These are phyloP conservation scores for Aspergillus costaricaensis DNA, from an alignment of 2,329 filamentous ascomycete species.

Conservation along the genomic window DNA sequence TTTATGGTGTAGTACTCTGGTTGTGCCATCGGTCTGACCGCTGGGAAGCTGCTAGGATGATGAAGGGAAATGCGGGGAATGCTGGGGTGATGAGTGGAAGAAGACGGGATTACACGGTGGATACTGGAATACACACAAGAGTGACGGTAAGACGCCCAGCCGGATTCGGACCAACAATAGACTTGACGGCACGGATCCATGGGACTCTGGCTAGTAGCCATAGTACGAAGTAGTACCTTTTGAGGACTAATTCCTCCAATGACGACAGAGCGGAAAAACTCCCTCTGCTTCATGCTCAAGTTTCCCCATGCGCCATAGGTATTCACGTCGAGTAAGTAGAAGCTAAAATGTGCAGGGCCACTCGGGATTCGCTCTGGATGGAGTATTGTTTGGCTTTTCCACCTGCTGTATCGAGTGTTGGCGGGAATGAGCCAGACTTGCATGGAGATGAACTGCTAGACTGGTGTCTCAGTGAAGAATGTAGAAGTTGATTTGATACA, in stretches of 20 bases:
- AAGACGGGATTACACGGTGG: neutral
- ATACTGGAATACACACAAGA: neutral
- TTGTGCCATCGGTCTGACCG: neutral
- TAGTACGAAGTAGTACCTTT: too few relatives aligned
- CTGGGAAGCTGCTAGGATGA: neutral
- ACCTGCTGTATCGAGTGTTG: neutral
- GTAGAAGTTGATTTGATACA: neutral
- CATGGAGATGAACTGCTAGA: neutral
- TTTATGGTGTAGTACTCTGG: neutral
- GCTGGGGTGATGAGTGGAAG: neutral
- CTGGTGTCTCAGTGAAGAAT: conserved; percentile 7
- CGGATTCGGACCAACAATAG: neutral
- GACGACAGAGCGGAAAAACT: neutral
- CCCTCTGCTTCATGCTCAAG: neutral
- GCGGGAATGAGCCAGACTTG: conserved; percentile 1
- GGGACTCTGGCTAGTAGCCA: neutral
- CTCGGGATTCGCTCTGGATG: neutral
- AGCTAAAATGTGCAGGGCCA: neutral
- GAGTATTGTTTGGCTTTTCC: neutral
- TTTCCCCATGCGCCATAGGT: neutral
- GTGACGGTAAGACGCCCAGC: neutral
- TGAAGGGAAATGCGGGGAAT: conserved; percentile 8
- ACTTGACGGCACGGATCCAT: neutral
- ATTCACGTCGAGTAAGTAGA: neutral
- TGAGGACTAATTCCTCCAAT: neutral